Conservation (phyloP, 2,329 filamentous ascomycete species). For the Dichotomopilus funicola region DNA sequence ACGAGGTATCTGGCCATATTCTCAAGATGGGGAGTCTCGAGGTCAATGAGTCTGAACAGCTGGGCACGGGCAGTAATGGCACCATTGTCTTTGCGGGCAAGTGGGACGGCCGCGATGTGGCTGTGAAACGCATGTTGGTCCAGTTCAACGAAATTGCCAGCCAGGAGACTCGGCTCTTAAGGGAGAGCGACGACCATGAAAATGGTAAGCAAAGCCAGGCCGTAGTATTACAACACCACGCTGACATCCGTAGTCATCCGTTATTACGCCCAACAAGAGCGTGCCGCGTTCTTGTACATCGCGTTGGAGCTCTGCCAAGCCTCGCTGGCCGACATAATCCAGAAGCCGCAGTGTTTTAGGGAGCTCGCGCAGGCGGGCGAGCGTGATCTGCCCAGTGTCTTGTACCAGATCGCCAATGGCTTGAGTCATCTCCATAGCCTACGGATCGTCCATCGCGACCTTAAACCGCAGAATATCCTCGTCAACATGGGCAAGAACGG, state of each 20-base stretch:
- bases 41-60: conserved; percentile 56
- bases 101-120: conserved; percentile 87
- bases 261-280: conserved; percentile 88
- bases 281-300: conserved; percentile 89
- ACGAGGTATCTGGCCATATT: conserved; percentile 53
- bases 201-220: conserved; percentile 50
- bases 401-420: conserved; percentile 86
- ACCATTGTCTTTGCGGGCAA: conserved; percentile 93
- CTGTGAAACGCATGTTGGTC: conserved; percentile 93
- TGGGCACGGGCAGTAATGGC: conserved; percentile 86
- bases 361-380: conserved; percentile 67
- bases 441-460: conserved; percentile 91
- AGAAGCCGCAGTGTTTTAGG: conserved; percentile 61
- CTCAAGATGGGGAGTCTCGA: conserved; percentile 58
- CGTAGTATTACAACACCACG: not conserved
- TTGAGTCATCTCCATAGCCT: conserved; percentile 83
- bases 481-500: conserved; percentile 67
- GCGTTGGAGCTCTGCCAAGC: conserved; percentile 90
- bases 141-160: conserved; percentile 94
- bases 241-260: conserved; percentile 63
- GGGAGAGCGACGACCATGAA: conserved; percentile 90
- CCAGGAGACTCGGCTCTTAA: conserved; percentile 81
- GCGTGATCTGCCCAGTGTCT: conserved; percentile 67
- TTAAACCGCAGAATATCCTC: conserved; percentile 96
- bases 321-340: conserved; percentile 84